These are phyloP conservation scores for Solidago caesia DNA, from an alignment of 129 eudicot genomes.

Conservation along the genomic window DNA sequence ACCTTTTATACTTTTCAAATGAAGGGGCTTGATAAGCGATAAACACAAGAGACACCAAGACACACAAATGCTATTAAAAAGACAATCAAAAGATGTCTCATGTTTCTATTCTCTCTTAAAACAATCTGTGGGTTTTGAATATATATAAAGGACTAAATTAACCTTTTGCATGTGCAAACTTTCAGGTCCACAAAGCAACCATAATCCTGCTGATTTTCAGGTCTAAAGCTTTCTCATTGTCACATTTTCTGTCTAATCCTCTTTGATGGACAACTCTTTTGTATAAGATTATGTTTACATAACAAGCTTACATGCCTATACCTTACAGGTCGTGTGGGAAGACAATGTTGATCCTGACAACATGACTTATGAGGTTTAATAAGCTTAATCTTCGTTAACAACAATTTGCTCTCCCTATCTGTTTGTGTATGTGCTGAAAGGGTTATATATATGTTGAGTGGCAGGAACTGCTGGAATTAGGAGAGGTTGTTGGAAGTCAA, in stretches of 20 bases:
- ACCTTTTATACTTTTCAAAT: not conserved
- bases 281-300: not conserved
- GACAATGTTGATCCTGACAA: conserved; percentile 83
- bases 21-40: not conserved
- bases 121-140: not conserved
- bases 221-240: conserved; percentile 38
- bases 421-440: conserved; percentile 13
- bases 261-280: not conserved
- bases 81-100: not conserved
- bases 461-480: conserved; percentile 91
- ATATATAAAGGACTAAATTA: conserved; percentile 1
- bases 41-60: not conserved
- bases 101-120: conserved; percentile 4
- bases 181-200: conserved; percentile 69
- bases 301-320: conserved; percentile 13
- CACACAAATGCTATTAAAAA: not conserved
- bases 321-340: conserved; percentile 80
- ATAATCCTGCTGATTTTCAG: conserved; percentile 66
- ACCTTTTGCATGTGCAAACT: conserved; percentile 10
- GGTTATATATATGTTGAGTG: conserved; percentile 20
- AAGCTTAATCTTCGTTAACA: not conserved
- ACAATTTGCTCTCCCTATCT: conserved; percentile 12
- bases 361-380: conserved; percentile 90
- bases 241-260: conserved; percentile 16
- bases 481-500: conserved; percentile 96